Evolutionary conservation across 2,329 filamentous ascomycete genomes (phyloP), one percentile per base, ranked within the genome.

Genomic region (Dothistroma pini): DNA sequence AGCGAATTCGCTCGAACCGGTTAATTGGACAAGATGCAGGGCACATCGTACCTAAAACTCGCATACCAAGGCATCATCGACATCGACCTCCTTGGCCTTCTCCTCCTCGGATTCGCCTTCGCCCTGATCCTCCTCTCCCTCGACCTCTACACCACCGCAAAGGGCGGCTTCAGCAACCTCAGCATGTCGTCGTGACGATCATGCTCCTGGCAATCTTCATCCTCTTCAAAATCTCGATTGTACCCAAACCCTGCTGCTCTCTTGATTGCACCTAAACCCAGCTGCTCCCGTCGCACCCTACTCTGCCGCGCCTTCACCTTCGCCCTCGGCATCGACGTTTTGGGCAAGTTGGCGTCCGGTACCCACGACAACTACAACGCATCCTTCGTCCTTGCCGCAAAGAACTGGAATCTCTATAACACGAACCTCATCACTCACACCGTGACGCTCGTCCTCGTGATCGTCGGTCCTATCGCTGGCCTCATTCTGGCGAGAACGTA

Each of bases 381-480:
- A 0, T 71, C 68, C 1, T 79, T 78, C 66, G 69, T 78, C 34
- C 74, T 70, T 59, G 71, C 78, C 63, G 76, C 76, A 63, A 79
- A 78, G 64, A 66, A 76, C 11, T 80, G 77, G 77, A 70, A 75
- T 1, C 75, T 70, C 1, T 78, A 78, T 60, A 56, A 74, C 44
- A 79, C 76, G 77, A 78, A 73, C 7, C 74, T 78, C 31, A 79
- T 79, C 66, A 51, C 76, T 10, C 73, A 73, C 19, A 74, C 73
- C 61, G 76, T 75, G 1, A 79, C 75, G 21, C 73, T 79, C 67
- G 73, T 72, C 0, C 73, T 80, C 19, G 72, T 74, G 47, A 44
- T 79, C 4, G 47, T 77, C 3, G 71, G 76, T 0, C 76, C 75
- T 2, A 38, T 79, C 11, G 65, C 54, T 22, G 69, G 71, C 0